Conservation (phyloP, 495 filamentous ascomycete species). For the Neurospora discreta region DNA sequence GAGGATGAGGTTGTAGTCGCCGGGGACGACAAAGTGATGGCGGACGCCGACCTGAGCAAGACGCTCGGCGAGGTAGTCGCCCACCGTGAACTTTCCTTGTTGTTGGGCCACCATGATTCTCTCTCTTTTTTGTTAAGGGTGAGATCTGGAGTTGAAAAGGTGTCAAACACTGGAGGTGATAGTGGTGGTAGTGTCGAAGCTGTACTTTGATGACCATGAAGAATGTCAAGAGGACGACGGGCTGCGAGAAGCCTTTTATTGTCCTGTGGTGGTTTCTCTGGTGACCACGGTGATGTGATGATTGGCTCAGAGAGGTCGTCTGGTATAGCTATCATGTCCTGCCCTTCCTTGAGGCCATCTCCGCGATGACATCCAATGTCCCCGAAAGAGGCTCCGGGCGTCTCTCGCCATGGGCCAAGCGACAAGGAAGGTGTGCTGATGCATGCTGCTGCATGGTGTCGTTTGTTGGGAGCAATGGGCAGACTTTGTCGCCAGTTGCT, state of each 20-base stretch:
- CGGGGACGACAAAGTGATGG: slow-evolving; percentile 54
- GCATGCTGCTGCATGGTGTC: background rate
- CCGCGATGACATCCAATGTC: background rate
- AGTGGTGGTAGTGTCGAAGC: background rate
- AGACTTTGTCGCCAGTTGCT: background rate
- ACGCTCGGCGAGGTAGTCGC: slow-evolving; percentile 57
- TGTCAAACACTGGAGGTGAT: background rate
- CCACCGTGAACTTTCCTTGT: slow-evolving; percentile 19
- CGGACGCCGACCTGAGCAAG: slow-evolving; percentile 54
- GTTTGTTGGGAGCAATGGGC: background rate
- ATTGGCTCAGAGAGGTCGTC: background rate
- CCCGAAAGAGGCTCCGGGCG: background rate
- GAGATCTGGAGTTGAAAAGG: background rate
- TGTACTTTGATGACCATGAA: background rate
- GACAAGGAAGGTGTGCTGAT: background rate
- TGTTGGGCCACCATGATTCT: background rate
- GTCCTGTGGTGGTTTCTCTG: background rate
- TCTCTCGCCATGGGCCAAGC: background rate
- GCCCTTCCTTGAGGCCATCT: background rate
- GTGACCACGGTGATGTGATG: background rate
- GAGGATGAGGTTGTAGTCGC: slow-evolving; percentile 59
- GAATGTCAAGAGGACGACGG: background rate
- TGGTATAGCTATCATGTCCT: too few relatives aligned
- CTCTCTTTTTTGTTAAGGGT: background rate
- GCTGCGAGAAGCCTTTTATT: background rate